Conservation (phyloP, 2,329 filamentous ascomycete species). For the Akanthomyces uredinophilus region DNA sequence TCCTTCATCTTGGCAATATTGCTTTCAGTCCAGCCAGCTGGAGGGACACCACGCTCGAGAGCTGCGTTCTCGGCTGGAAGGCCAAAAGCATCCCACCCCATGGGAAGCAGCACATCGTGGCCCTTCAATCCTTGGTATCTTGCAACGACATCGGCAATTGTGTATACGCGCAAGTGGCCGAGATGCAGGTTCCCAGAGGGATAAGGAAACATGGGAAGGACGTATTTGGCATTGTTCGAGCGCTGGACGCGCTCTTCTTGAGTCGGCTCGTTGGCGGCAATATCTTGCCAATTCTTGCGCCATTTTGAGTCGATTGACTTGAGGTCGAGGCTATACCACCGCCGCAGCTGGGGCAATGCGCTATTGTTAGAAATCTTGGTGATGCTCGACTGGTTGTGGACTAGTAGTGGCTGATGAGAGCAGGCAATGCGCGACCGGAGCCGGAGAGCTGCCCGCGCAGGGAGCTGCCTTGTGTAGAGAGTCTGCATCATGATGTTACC, state of each 20-base stretch:
- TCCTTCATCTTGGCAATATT: conserved; percentile 85
- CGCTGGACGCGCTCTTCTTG: conserved; percentile 16
- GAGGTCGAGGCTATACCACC: conserved; percentile 43
- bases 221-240: conserved; percentile 48
- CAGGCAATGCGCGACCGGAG: neutral
- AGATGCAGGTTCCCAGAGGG: conserved; percentile 83
- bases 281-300: conserved; percentile 18
- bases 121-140: conserved; percentile 72
- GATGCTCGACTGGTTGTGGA: neutral
- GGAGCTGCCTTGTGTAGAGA: neutral
- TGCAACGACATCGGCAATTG: conserved; percentile 80
- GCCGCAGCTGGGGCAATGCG: conserved; percentile 11
- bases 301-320: conserved; percentile 32
- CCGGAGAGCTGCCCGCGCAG: neutral
- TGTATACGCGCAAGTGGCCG: conserved; percentile 83
- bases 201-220: conserved; percentile 91
- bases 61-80: conserved; percentile 89
- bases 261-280: conserved; percentile 16
- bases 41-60: conserved; percentile 73
- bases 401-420: neutral
- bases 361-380: neutral
- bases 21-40: conserved; percentile 69
- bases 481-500: neutral
- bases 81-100: conserved; percentile 93
- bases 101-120: conserved; percentile 73